These are phyloP conservation scores for Colletotrichum sp. DNA, from an alignment of 2,329 filamentous ascomycete genomes.

Conservation along the genomic window DNA sequence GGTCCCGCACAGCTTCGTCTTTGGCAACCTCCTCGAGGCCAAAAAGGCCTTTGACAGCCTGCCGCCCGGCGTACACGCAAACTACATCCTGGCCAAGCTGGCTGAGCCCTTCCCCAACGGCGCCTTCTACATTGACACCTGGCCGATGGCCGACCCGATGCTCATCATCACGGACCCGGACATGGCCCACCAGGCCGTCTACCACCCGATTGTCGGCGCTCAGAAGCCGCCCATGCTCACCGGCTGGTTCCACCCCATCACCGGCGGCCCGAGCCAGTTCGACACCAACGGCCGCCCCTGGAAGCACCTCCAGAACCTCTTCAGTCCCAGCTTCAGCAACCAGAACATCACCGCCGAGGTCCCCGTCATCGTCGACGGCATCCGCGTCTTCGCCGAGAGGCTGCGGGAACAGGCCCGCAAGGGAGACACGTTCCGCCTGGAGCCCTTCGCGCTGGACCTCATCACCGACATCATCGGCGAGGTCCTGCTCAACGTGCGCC, in stretches of 20 bases:
- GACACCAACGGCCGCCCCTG: slow-evolving; percentile 33
- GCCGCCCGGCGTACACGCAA: slow-evolving; percentile 7
- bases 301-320: slow-evolving; percentile 30
- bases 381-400: slow-evolving; percentile 29
- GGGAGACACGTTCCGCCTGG: slow-evolving; percentile 24
- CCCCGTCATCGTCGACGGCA: slow-evolving; percentile 29
- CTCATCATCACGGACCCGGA: slow-evolving; percentile 30
- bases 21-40: slow-evolving; percentile 33
- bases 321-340: slow-evolving; percentile 34
- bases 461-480: slow-evolving; percentile 37
- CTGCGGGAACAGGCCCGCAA: slow-evolving; percentile 24
- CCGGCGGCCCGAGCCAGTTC: slow-evolving; percentile 33
- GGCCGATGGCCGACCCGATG: slow-evolving; percentile 28
- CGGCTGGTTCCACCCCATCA: slow-evolving; percentile 34
- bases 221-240: slow-evolving; percentile 29
- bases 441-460: slow-evolving; percentile 28
- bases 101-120: slow-evolving; percentile 24
- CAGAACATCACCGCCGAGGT: slow-evolving; percentile 32
- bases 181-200: slow-evolving; percentile 31
- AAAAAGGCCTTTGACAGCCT: slow-evolving; percentile 26
- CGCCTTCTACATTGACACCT: slow-evolving; percentile 33
- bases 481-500: slow-evolving; percentile 31
- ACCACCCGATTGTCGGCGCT: slow-evolving; percentile 27
- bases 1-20: slow-evolving; percentile 28
- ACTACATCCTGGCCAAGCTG: neutral